Evolutionary conservation across 2,329 filamentous ascomycete species (phyloP), one percentile per base, ranked within the genome.

Genomic region (Erysiphe neolycopersici): DNA sequence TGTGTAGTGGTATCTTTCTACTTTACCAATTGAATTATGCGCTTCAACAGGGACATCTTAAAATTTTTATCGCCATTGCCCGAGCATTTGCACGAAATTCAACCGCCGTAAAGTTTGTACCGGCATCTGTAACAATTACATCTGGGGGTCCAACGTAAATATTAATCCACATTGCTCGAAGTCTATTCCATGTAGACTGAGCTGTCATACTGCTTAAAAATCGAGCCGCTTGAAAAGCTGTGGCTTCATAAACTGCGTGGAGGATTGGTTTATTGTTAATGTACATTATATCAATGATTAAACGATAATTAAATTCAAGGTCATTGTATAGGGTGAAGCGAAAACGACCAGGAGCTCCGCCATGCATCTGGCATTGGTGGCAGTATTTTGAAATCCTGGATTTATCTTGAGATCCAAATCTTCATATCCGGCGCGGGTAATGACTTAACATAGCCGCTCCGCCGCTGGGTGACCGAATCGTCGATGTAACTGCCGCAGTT

Each of bases 91-190:
- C 19, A 8, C 36, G 38, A 18, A 47, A 42, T 42, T 47, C 41
- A 17, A 42, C 44, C 17, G 18, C 41, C 1, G 44, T 35, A 36
- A 47, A 45, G 17, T 42, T 46, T 19, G 37, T 38, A 30, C 38
- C 45, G n/a, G 17, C 31, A 36, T 43, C 31, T 22, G 19, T 11
- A 22, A 39, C 16, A 26, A 43, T 33, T 26, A 22, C 2, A 22
- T 47, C 43, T 3, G 31, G 42, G 0, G 43, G 45, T 4, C 45
- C 26, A 14, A 43, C n/a, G 18, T 47, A 47, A 2, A 33, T 44
- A 17, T 47, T 30, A 14, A 45, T 45, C 41, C 30, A 47, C 33
- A 36, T 45, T n/a, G 14, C 16, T 4, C 45, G 14, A 22, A 47
- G 19, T 1, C 12, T 26, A 26, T 46, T 30, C 32, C 30, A 46